Base-by-base conservation (phyloP, 306 rosid species). In the Vigna radiata region DNA sequence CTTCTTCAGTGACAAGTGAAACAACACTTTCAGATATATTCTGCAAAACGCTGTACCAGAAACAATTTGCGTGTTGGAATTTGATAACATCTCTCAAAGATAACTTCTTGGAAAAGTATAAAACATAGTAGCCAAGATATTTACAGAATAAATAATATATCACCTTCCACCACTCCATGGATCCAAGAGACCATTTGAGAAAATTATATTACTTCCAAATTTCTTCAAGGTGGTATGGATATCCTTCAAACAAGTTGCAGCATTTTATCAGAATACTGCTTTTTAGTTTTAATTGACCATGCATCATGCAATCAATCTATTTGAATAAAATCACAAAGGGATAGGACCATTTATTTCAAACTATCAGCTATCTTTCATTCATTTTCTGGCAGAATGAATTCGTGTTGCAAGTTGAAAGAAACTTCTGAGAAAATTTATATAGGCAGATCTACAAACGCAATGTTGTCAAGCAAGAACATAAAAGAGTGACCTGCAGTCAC, bases 91-190 rank as follows among this genome's bases (percentile, higher is more conserved):
- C n/a, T 23, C 37, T 77, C 60, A 59, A 72, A 19, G 47, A 49
- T 39, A 53, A 36, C 14, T 70, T 19, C 48, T 11, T 43, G 55
- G 39, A 31, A 60, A 59, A 58, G 37, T 15, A 6, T 46, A 46
- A 23, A 58, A 82, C 68, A 16, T 49, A 58, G 54, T 17, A 69
- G 56, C 17, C 17, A 76, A 61, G 64, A 78, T 29, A 78, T 29
- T 27, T 15, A 64, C 6, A 21, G 68, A 73, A 73, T 31, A 49
- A 64, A 53, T 43, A 56, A 59, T 61, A 16, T 53, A 77, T 84
- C 78, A 93, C 98, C 96, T 86, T 75, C 96, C 91, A 77, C 98
- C 96, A 82, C 98, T 91, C 98, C 96, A 93, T 4, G 98, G 96
- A 88, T 91, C 98, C 89, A 93, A 73, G 56, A 89, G 83, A 74